phyloP scores from a whole-genome alignment of 192 early-diverging fungal species.

The Lobosporangium transversale region DNA sequence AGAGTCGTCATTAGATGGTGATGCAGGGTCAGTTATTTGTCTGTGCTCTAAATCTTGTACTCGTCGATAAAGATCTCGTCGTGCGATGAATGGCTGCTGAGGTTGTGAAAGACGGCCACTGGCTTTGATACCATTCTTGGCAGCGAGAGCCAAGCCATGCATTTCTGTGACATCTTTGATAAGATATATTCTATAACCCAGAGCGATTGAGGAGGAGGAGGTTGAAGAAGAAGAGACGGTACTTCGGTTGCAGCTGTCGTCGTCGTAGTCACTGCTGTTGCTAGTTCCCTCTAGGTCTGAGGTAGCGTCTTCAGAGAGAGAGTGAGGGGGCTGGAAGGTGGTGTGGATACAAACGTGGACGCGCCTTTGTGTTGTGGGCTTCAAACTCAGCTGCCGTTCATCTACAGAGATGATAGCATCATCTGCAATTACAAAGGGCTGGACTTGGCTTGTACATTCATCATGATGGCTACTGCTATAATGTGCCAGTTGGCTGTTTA shows the following conservation, averaged over 20 bases:
- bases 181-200: slow-evolving; percentile 25
- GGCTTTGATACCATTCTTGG: slow-evolving; percentile 1
- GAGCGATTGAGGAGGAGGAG: no score
- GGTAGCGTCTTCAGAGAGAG: no score
- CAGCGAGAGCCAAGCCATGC: slow-evolving; percentile 30
- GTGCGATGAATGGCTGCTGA: slow-evolving; percentile 16
- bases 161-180: slow-evolving; percentile 48
- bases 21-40: neutral
- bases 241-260: neutral
- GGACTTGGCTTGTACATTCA: neutral
- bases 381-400: neutral
- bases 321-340: no score
- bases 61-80: neutral
- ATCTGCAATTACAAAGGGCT: slow-evolving; percentile 16
- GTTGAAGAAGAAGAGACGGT: neutral
- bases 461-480: neutral
- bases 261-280: no score
- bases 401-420: slow-evolving; percentile 6
- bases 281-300: no score
- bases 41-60: neutral
- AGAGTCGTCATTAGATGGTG: neutral
- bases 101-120: slow-evolving; percentile 5
- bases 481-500: neutral
- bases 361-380: neutral
- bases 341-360: slow-evolving; percentile 16